Evolutionary conservation across 2,329 filamentous ascomycete species (phyloP), one percentile per base, ranked within the genome.

Genomic region (Massarina eburnea): DNA sequence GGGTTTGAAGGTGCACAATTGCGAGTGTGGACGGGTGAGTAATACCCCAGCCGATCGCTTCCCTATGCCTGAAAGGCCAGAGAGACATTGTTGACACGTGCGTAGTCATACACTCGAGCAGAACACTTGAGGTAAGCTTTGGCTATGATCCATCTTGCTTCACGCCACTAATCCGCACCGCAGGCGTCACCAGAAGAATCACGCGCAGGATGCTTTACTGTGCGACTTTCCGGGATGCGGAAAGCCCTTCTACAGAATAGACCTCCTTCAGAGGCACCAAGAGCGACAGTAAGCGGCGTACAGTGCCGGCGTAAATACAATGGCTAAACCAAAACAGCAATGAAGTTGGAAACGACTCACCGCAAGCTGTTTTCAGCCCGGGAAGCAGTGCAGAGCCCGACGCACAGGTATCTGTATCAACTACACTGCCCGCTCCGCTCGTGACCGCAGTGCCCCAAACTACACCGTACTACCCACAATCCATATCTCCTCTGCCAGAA

Each of bases 11-110:
- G 70, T 76, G 17, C 74, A 76, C 48, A 59, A 69, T 34, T 76
- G 74, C 52, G 68, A 73, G n/a, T 77, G 74, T 52, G 73, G 73
- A 58, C 73, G 73, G 62, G 74, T 76, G 61, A 52, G 71, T 69
- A 39, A 27, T 46, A 42, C 38, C 41, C 12, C 17, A 29, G 33
- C 37, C 22, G n/a, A n/a, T n/a, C n/a, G n/a, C n/a, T n/a, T n/a
- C n/a, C n/a, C n/a, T n/a, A n/a, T n/a, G n/a, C n/a, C n/a, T n/a
- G n/a, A n/a, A n/a, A n/a, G n/a, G n/a, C n/a, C 21, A 8, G 9
- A 20, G 17, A 34, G 2, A 21, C 15, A 7, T 6, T 30, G 40
- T 64, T 70, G 41, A 67, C 55, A 15, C n/a, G 26, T 9, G n/a
- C 14, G 20, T 48, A 76, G 73, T 71, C 69, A 10, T 77, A 76